Evolutionary conservation across 2,329 filamentous ascomycete genomes (phyloP).

Genomic region (Diplodia intermedia): DNA sequence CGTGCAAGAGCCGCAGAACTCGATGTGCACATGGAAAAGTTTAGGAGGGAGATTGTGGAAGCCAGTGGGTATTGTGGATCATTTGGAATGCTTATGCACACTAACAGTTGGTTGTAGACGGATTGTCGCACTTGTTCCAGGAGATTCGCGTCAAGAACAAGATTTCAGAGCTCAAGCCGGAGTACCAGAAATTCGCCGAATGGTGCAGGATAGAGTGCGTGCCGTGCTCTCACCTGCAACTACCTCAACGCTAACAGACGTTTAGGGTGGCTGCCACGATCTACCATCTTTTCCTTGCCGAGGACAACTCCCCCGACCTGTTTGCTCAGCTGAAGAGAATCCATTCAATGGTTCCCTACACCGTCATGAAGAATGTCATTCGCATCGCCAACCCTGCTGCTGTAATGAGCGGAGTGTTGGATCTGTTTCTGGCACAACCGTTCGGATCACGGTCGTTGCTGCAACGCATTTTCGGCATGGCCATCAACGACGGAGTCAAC

Average conservation of each 20-base stretch:
- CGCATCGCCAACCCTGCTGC: conserved; percentile 94
- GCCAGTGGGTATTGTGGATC: conserved; percentile 63
- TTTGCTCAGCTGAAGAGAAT: conserved; percentile 95
- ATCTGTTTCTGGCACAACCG: conserved; percentile 94
- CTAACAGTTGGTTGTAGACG: conserved; percentile 66
- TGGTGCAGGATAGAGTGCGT: conserved; percentile 88
- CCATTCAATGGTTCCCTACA: conserved; percentile 92
- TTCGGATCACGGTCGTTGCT: conserved; percentile 89
- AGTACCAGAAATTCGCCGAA: conserved; percentile 98
- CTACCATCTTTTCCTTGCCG: conserved; percentile 95
- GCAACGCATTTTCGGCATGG: conserved; percentile 92
- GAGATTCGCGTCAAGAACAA: conserved; percentile 91
- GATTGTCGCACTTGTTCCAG: conserved; percentile 87
- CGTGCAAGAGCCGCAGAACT: conserved; percentile 87
- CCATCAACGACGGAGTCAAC: conserved; percentile 87
- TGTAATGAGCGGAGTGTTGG: conserved; percentile 94
- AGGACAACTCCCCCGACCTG: conserved; percentile 96
- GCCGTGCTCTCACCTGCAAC: not conserved
- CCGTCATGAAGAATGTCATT: conserved; percentile 94
- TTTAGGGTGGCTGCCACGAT: conserved; percentile 83
- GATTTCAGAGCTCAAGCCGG: conserved; percentile 86
- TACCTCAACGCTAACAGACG: not conserved
- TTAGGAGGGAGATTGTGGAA: conserved; percentile 71
- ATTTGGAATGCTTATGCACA: conserved; percentile 30
- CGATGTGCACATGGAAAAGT: conserved; percentile 95